A percentile compares a stretch with the other conserved stretches of the same genome.
phyloP scores from a whole-genome alignment of 1,284 basidiomycete species.

The Kwoniella shivajii region DNA sequence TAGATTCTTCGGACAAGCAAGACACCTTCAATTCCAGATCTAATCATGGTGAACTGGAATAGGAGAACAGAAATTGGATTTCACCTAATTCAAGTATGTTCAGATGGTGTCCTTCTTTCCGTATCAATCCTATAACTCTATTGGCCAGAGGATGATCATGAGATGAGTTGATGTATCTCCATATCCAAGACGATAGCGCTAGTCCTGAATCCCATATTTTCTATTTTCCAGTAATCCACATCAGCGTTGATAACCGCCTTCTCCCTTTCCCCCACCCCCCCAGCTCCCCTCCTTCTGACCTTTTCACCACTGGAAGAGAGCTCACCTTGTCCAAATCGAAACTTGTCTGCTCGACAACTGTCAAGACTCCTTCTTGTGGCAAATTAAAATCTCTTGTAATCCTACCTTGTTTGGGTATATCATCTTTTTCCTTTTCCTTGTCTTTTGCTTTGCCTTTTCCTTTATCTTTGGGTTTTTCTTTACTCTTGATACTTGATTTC shows the following conservation, averaged over 20 bases:
- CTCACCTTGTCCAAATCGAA: slow-evolving; percentile 86
- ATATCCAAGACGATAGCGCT: slow-evolving; percentile 74
- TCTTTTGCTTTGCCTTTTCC: slow-evolving; percentile 29
- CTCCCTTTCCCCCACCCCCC: too few relatives aligned
- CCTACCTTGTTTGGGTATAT: slow-evolving; percentile 66
- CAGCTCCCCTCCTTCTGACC: too few relatives aligned
- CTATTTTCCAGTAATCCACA: slow-evolving; percentile 53
- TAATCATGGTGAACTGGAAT: not conserved
- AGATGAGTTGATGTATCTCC: slow-evolving; percentile 17
- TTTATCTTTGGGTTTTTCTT: slow-evolving; percentile 12
- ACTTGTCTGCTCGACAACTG: slow-evolving; percentile 73
- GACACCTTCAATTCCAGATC: too few relatives aligned
- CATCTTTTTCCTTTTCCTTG: slow-evolving; percentile 25
- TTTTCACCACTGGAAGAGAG: too few relatives aligned
- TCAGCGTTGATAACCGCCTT: too few relatives aligned
- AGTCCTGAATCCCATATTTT: slow-evolving; percentile 93
- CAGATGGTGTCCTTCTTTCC: slow-evolving; percentile 4
- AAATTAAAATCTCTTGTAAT: slow-evolving; percentile 66
- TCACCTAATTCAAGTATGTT: slow-evolving; percentile 68
- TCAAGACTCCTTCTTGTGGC: slow-evolving; percentile 48
- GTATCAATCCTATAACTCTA: slow-evolving; percentile 21
- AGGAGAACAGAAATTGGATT: too few relatives aligned
- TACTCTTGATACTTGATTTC: slow-evolving; percentile 20
- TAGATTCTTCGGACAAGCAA: not conserved
- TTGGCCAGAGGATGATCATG: slow-evolving; percentile 4